Percentiles rank a stretch among this genome's conserved stretches.
Evolutionary conservation across 306 rosid species (phyloP).

Genomic region (Luffa aegyptiaca): DNA sequence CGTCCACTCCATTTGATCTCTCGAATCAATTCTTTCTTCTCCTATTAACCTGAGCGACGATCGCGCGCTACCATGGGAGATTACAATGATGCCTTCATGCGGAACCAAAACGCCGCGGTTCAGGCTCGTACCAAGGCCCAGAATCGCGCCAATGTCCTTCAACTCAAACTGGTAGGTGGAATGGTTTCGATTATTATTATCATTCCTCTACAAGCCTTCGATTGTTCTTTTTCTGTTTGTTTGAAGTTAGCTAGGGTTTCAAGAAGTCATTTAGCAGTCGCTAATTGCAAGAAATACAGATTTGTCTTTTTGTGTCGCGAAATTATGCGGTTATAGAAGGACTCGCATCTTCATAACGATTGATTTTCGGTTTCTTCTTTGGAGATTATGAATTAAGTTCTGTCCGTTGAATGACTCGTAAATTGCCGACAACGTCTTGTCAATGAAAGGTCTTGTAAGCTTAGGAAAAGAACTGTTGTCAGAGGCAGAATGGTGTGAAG

Average conservation of each 20-base stretch:
- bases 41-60: constrained; percentile 1
- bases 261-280: not conserved
- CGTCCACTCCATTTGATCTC: constrained; percentile 3
- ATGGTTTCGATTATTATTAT: not conserved
- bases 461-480: no score
- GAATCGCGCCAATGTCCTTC: constrained; percentile 95
- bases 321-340: not conserved
- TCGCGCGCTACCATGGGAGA: constrained; percentile 65
- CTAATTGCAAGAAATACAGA: not conserved
- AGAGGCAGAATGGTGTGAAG: not conserved
- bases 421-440: not conserved
- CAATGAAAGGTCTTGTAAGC: not conserved
- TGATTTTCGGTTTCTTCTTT: not conserved
- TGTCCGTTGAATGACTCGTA: not conserved
- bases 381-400: not conserved
- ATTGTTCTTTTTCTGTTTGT: not conserved
- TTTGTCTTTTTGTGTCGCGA: not conserved
- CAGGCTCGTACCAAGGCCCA: constrained; percentile 97
- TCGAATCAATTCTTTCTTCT: not conserved
- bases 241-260: constrained; percentile 23
- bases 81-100: constrained; percentile 71
- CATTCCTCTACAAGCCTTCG: not conserved
- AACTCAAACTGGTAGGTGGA: constrained; percentile 74
- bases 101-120: constrained; percentile 96
- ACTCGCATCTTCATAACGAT: not conserved